phyloP scores from a whole-genome alignment of 345 rosid species.

The Gossypium thurberi region DNA sequence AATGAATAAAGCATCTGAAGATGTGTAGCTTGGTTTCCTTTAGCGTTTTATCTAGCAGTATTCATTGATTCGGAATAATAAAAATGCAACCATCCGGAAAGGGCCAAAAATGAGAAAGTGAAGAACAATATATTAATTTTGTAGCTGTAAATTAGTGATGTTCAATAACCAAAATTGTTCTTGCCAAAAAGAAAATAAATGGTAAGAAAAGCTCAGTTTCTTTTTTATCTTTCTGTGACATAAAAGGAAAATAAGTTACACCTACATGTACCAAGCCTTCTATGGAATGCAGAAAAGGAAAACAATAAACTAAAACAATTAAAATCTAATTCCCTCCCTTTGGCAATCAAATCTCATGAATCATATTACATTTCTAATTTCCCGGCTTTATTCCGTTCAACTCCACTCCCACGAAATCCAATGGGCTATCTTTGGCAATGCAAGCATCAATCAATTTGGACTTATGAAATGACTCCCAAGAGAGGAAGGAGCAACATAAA shows the following conservation, averaged over 20 bases:
- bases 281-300: constrained; percentile 26
- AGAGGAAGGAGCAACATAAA: constrained; percentile 9
- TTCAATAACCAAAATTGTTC: constrained; percentile 2
- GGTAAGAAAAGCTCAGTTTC: constrained; percentile 7
- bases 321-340: constrained; percentile 27
- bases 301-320: constrained; percentile 26
- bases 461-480: constrained; percentile 13
- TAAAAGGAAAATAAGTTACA: constrained; percentile 32
- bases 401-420: constrained; percentile 27
- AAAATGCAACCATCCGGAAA: background rate
- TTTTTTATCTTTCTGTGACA: constrained; percentile 31
- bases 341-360: constrained; percentile 40
- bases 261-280: constrained; percentile 40
- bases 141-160: background rate
- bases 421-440: constrained; percentile 28
- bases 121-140: background rate
- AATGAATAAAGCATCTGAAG: background rate
- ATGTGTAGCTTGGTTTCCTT: background rate
- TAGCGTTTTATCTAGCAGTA: too few relatives aligned
- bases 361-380: constrained; percentile 29
- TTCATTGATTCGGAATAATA: background rate
- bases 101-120: background rate
- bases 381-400: constrained; percentile 42
- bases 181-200: background rate
- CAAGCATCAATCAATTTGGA: constrained; percentile 21